These are phyloP conservation scores for Pichia occidentalis DNA, from an alignment of 805 yeast genomes.

Conservation along the genomic window DNA sequence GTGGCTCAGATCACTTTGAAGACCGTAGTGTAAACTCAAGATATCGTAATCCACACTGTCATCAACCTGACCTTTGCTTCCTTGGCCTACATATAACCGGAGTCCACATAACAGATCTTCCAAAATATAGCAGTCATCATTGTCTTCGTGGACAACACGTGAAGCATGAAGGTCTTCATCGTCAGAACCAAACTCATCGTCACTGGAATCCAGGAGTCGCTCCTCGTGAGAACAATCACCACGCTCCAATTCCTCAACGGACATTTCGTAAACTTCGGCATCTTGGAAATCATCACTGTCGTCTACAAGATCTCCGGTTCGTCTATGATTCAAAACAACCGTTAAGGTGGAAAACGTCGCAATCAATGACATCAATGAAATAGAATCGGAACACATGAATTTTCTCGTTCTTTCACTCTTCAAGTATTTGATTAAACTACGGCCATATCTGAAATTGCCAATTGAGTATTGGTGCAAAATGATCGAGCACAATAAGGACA, in stretches of 20 bases:
- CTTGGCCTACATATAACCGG: conserved; percentile 13
- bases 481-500: conserved; percentile 26
- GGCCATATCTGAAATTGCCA: conserved; percentile 19
- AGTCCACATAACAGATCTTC: conserved; percentile 12
- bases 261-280: no score
- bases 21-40: conserved; percentile 21
- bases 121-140: conserved; percentile 3
- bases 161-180: neutral
- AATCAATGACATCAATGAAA: conserved; percentile 27
- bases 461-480: conserved; percentile 25
- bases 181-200: conserved; percentile 1
- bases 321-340: conserved; percentile 18
- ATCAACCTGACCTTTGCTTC: neutral
- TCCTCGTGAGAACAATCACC: no score
- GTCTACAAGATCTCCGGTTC: neutral
- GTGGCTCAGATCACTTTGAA: conserved; percentile 28
- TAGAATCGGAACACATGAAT: conserved; percentile 15
- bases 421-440: conserved; percentile 23
- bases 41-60: conserved; percentile 19
- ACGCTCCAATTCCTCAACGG: no score
- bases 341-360: conserved; percentile 23
- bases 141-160: neutral
- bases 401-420: conserved; percentile 12
- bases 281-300: conserved; percentile 3
- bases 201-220: no score